Evolutionary conservation across 495 filamentous ascomycete species (phyloP), one percentile per base, ranked within the genome.

Genomic region (Cercophora sp.): DNA sequence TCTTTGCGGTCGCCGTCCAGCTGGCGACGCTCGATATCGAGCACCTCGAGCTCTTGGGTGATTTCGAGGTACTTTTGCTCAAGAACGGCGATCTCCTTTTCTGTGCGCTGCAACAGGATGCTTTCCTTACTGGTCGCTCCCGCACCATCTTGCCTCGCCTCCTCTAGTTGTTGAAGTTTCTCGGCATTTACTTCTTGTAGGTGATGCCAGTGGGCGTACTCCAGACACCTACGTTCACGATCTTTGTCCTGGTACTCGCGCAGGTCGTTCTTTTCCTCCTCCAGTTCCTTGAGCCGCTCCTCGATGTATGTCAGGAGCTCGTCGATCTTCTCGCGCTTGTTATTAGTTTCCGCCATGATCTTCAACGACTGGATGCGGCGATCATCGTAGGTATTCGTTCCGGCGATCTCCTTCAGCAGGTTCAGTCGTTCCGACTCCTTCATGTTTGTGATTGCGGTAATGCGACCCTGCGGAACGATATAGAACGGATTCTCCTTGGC

Each of bases 401-500:
- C 93, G 2, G 93, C 94, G 18, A 99, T 94, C 60, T 99, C 92
- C 69, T 99, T 99, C 48, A 99, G 72, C 23, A 99, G 73, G 44
- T 85, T 89, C 54, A 99, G 66, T 46, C 93, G 79, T 60, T 96
- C 91, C 1, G 82, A 79, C 62, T 99, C 93, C 67, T 96, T 95
- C 94, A 96, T 97, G 62, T 96, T 99, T 18, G 93, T 99, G 59
- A 99, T 78, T 19, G 88, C 85, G 0, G 94, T 96, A 44, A 99
- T 91, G 54, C 94, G 87, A 26, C 93, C 93, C 64, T 99, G 93
- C 2, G 94, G 93, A 1, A 99, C 93, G 57, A 99, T 99, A 65
- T 97, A 99, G 75, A 96, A 99, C 18, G 93, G 93, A 68, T 99
- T 99, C 51, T 91, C 95, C 53, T 89, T 86, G 45, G 91, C 96